Percentiles rank a stretch among this genome's conserved stretches.
Evolutionary conservation across 2,329 filamentous ascomycete genomes (phyloP).

Genomic region (Seiridium cupressi): DNA sequence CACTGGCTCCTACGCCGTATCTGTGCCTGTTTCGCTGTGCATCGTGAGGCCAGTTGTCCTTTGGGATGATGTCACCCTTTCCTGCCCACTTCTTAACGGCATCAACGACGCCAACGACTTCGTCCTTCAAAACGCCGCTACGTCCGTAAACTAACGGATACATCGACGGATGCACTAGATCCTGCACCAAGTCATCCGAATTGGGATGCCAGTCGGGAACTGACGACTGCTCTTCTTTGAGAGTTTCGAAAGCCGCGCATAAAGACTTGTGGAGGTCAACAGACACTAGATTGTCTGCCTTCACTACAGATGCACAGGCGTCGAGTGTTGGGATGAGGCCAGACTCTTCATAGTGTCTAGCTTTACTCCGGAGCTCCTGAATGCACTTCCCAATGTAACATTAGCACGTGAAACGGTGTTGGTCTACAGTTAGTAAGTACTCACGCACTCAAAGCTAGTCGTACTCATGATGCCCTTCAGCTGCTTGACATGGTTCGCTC

Average conservation of each 20-base stretch:
- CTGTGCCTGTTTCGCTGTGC: not conserved
- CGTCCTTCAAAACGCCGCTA: constrained; percentile 32
- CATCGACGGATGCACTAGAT: constrained; percentile 59
- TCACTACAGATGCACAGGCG: constrained; percentile 40
- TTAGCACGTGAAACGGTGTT: not conserved
- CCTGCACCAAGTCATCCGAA: constrained; percentile 49
- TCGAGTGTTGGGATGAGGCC: constrained; percentile 44
- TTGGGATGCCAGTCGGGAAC: constrained; percentile 55
- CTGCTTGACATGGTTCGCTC: not conserved
- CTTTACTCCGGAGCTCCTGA: constrained; percentile 49
- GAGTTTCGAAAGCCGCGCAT: constrained; percentile 30
- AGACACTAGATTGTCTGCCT: constrained; percentile 48
- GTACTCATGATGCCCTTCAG: constrained; percentile 14
- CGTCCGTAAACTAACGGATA: constrained; percentile 52
- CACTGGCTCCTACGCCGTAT: not conserved
- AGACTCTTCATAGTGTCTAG: constrained; percentile 37
- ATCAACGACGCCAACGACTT: constrained; percentile 22
- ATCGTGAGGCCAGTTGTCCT: not conserved
- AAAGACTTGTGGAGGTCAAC: constrained; percentile 29
- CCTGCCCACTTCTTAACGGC: constrained; percentile 19
- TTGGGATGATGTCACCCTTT: constrained; percentile 19
- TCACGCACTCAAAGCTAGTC: constrained; percentile 20
- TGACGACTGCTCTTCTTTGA: constrained; percentile 42
- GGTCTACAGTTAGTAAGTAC: not conserved
- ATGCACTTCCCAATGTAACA: constrained; percentile 26